These are phyloP conservation scores for Penicillium sp. DNA, from an alignment of 2,329 filamentous ascomycete species.

Conservation along the genomic window DNA sequence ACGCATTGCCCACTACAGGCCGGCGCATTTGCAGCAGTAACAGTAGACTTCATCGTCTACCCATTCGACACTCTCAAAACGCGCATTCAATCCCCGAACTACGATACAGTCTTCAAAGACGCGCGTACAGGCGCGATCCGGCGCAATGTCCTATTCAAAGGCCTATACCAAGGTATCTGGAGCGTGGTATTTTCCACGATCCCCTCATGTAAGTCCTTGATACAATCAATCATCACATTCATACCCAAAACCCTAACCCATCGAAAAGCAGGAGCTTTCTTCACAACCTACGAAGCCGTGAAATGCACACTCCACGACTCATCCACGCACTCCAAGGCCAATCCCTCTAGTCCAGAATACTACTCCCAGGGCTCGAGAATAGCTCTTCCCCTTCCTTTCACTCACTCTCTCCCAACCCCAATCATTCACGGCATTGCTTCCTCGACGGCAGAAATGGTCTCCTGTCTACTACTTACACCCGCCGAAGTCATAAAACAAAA, in stretches of 20 bases:
- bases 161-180: slow-evolving; percentile 83
- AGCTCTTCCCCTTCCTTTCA: slow-evolving; percentile 22
- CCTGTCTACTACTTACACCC: slow-evolving; percentile 81
- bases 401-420: slow-evolving; percentile 59
- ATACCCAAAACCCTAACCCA: not conserved
- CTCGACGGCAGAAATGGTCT: slow-evolving; percentile 74
- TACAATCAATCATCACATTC: too few species aligned
- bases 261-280: slow-evolving; percentile 72
- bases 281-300: slow-evolving; percentile 79
- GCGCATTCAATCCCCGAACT: slow-evolving; percentile 74
- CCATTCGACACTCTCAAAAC: slow-evolving; percentile 90
- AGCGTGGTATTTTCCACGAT: slow-evolving; percentile 81
- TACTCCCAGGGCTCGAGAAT: not conserved
- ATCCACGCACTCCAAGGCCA: slow-evolving; percentile 25
- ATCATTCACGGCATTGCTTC: slow-evolving; percentile 72
- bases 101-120: slow-evolving; percentile 64
- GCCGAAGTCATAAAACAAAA: slow-evolving; percentile 93
- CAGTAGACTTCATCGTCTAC: slow-evolving; percentile 80
- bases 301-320: slow-evolving; percentile 63
- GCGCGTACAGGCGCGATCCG: slow-evolving; percentile 55
- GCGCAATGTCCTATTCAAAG: slow-evolving; percentile 60
- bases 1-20: slow-evolving; percentile 52
- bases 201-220: slow-evolving; percentile 65
- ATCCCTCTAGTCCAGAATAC: not conserved
- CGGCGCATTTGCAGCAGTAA: slow-evolving; percentile 79